phyloP scores from a whole-genome alignment of 2,329 filamentous ascomycete species.

The Penicillium janthinellum region DNA sequence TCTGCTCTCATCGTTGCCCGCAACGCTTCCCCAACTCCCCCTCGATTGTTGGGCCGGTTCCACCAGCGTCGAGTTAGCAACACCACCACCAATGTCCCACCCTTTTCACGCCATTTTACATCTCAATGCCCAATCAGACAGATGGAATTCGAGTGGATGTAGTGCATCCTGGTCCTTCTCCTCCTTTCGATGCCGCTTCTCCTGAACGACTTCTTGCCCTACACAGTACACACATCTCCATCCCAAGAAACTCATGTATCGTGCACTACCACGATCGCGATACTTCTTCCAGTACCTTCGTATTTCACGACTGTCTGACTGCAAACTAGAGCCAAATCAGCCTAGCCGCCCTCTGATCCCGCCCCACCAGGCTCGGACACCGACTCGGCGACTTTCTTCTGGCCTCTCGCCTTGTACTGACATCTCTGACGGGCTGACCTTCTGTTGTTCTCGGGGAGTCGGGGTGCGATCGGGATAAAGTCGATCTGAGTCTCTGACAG shows the following conservation, averaged over 20 bases:
- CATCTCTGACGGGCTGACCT: no score
- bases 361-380: conserved; percentile 5
- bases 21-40: conserved; percentile 27
- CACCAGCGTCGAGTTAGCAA: conserved; percentile 16
- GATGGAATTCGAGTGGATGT: background rate
- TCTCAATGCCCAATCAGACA: background rate
- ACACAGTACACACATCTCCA: background rate
- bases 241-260: background rate
- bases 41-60: conserved; percentile 31
- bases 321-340: background rate
- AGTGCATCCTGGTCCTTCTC: background rate
- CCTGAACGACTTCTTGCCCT: background rate
- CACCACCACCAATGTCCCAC: conserved; percentile 14
- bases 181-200: background rate
- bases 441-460: background rate
- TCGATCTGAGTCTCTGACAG: background rate
- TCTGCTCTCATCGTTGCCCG: background rate
- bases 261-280: no score
- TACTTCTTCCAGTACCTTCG: background rate
- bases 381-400: conserved; percentile 8
- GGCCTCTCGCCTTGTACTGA: background rate
- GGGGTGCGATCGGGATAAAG: background rate
- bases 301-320: background rate
- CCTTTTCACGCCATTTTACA: conserved; percentile 6
- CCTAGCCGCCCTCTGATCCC: background rate